These are phyloP conservation scores for Ceratobasidium sp. DNA, from an alignment of 1,284 basidiomycete genomes.

Conservation along the genomic window DNA sequence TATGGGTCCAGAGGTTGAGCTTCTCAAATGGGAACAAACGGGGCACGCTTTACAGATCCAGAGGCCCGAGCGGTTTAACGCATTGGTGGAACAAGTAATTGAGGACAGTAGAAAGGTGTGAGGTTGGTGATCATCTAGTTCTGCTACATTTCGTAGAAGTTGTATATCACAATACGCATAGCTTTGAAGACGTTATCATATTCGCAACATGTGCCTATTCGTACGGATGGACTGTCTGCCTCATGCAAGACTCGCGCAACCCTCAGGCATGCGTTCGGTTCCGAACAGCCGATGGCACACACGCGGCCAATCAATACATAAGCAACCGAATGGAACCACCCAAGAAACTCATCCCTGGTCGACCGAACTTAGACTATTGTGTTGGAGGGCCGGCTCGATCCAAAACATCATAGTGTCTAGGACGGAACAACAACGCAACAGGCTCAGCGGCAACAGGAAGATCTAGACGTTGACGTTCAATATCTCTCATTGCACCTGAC, in stretches of 20 bases:
- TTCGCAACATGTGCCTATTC: too few relatives aligned
- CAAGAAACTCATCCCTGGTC: too few relatives aligned
- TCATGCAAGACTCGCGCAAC: too few relatives aligned
- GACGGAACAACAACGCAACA: slow-evolving; percentile 14
- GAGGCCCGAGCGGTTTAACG: slow-evolving; percentile 63
- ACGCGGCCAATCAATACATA: too few relatives aligned
- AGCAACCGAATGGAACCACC: too few relatives aligned
- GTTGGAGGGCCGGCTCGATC: not conserved
- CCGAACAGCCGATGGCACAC: too few relatives aligned
- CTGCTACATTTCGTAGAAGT: too few relatives aligned
- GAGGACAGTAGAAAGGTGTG: slow-evolving; percentile 59
- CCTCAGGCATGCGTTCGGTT: too few relatives aligned
- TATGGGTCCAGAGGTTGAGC: slow-evolving; percentile 73
- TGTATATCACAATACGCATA: slow-evolving; percentile 19
- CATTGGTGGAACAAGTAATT: slow-evolving; percentile 66
- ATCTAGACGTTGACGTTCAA: not conserved
- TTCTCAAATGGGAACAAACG: slow-evolving; percentile 68
- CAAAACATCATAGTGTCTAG: slow-evolving; percentile 19
- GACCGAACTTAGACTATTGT: not conserved
- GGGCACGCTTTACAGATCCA: slow-evolving; percentile 78
- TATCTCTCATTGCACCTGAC: too few relatives aligned
- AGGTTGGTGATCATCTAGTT: not conserved
- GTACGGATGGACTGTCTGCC: too few relatives aligned
- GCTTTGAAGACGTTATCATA: too few relatives aligned
- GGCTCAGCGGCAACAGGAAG: not conserved